These are phyloP conservation scores for Rosellinia necatrix DNA, from an alignment of 2,329 filamentous ascomycete genomes.

Conservation along the genomic window DNA sequence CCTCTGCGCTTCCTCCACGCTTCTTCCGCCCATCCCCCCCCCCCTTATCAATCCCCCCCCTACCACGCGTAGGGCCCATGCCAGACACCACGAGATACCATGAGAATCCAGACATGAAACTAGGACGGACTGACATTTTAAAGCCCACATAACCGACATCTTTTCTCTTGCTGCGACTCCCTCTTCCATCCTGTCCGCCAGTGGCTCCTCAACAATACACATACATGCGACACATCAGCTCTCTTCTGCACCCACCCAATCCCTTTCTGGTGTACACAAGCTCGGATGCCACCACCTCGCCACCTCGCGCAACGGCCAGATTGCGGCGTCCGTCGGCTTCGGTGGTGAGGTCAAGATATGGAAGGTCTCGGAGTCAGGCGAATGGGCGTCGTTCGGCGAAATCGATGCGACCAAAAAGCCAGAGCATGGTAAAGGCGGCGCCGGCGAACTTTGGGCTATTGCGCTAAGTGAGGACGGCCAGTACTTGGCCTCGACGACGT, in stretches of 20 bases:
- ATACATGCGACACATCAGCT: constrained; percentile 75
- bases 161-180: constrained; percentile 80
- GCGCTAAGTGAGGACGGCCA: constrained; percentile 82
- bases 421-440: constrained; percentile 46
- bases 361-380: constrained; percentile 65
- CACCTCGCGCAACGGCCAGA: constrained; percentile 68
- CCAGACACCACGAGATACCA: too few relatives aligned
- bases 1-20: too few relatives aligned
- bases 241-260: constrained; percentile 78
- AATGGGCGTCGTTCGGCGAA: constrained; percentile 56
- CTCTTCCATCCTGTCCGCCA: constrained; percentile 77
- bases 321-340: constrained; percentile 85
- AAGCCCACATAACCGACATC: constrained; percentile 83
- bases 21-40: neutral
- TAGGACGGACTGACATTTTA: constrained; percentile 32
- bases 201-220: constrained; percentile 80
- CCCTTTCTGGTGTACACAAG: constrained; percentile 78
- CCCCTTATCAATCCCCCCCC: too few relatives aligned
- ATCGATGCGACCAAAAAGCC: constrained; percentile 43
- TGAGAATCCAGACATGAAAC: constrained; percentile 20
- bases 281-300: constrained; percentile 91
- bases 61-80: too few relatives aligned
- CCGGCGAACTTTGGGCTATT: constrained; percentile 84
- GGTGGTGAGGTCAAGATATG: constrained; percentile 87
- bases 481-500: constrained; percentile 84